Conservation (phyloP, 1,139 yeast genomes). For the Scheffersomyces segobiensis region DNA sequence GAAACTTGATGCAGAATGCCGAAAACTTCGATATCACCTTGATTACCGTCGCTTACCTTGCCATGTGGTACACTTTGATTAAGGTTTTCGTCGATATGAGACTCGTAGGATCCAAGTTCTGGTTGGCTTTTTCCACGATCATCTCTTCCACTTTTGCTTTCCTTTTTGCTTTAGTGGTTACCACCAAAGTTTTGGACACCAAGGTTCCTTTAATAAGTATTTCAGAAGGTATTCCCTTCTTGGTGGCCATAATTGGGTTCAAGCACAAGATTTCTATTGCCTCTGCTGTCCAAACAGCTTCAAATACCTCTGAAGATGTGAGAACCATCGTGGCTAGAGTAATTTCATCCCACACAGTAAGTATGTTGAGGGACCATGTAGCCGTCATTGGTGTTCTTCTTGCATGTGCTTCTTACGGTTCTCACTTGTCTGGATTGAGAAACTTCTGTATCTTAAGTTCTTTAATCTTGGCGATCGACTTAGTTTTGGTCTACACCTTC, state of each 20-base stretch:
- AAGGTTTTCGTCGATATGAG: constrained; percentile 82
- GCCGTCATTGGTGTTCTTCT: constrained; percentile 74
- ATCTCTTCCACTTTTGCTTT: constrained; percentile 85
- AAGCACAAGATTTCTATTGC: constrained; percentile 84
- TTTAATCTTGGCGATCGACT: constrained; percentile 71
- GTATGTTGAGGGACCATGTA: constrained; percentile 76
- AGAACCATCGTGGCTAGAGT: constrained; percentile 54
- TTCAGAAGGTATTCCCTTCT: constrained; percentile 91
- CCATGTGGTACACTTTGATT: constrained; percentile 85
- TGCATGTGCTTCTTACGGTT: constrained; percentile 68
- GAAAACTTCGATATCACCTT: constrained; percentile 85
- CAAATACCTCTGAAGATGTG: constrained; percentile 39
- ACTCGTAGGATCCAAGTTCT: constrained; percentile 77
- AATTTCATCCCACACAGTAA: constrained; percentile 65
- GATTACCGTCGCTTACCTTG: constrained; percentile 79
- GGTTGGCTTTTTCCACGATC: constrained; percentile 85
- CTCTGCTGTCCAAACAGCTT: constrained; percentile 53
- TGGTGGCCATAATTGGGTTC: constrained; percentile 91
- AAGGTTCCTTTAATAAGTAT: constrained; percentile 73
- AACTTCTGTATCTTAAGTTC: constrained; percentile 83
- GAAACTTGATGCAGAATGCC: constrained; percentile 66
- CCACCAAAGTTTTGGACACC: constrained; percentile 53
- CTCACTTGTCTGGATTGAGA: constrained; percentile 70
- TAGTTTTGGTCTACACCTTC: constrained; percentile 76
- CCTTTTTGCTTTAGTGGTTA: constrained; percentile 73